Evolutionary conservation across 2,329 filamentous ascomycete genomes (phyloP).

Genomic region (Calonectria montana): DNA sequence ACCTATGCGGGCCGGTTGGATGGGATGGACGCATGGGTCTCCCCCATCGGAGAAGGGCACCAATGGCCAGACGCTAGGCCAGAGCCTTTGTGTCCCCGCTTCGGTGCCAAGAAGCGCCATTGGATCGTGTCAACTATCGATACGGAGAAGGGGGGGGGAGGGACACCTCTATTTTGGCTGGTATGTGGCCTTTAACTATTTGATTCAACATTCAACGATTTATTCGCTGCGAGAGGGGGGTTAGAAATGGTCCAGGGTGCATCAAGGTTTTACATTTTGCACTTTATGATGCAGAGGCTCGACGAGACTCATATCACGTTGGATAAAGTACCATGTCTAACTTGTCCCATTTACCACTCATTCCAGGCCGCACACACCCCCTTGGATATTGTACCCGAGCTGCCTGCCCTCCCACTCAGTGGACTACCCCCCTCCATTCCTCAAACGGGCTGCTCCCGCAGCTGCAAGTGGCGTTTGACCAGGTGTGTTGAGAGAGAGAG

Average conservation of each 20-base stretch:
- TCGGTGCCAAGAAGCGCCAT: slow-evolving; percentile 4
- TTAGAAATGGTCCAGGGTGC: not conserved
- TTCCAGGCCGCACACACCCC: not conserved
- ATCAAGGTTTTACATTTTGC: not conserved
- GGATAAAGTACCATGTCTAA: not conserved
- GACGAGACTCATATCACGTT: slow-evolving; percentile 1
- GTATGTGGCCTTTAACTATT: not conserved
- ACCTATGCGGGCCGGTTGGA: slow-evolving; percentile 14
- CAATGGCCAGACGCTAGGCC: not conserved
- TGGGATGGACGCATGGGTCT: slow-evolving; percentile 1
- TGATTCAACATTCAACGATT: not conserved
- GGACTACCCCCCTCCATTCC: slow-evolving; percentile 31
- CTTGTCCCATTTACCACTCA: not conserved
- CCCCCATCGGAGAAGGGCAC: slow-evolving; percentile 1
- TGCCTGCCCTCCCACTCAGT: slow-evolving; percentile 23
- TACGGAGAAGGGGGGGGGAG: not conserved
- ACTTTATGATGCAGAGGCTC: not conserved
- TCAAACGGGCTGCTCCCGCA: slow-evolving; percentile 41
- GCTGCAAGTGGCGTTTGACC: slow-evolving; percentile 34
- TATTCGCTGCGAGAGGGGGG: not conserved
- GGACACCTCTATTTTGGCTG: not conserved
- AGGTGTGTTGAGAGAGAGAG: too few species aligned
- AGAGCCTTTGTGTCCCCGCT: not conserved
- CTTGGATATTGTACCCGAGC: not conserved
- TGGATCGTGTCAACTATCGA: not conserved